A percentile compares a stretch with the other conserved stretches of the same genome.
These are phyloP conservation scores for Metschnikowia hibisci DNA, from an alignment of 805 yeast genomes.

Conservation along the genomic window DNA sequence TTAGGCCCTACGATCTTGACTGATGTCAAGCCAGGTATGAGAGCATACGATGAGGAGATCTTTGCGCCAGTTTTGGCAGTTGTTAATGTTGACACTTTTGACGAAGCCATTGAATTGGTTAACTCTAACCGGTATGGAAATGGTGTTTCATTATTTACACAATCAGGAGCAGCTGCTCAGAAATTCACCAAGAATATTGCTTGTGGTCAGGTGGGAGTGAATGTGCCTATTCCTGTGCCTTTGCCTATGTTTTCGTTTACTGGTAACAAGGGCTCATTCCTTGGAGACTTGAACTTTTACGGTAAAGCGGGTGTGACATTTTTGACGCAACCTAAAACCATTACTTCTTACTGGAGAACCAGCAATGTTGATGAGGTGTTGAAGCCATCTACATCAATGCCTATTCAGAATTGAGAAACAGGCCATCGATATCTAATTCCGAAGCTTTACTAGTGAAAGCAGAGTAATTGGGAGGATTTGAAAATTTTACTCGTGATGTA, in stretches of 20 bases:
- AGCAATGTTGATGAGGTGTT: conserved; percentile 43
- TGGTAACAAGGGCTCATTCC: conserved; percentile 69
- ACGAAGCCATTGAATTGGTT: conserved; percentile 62
- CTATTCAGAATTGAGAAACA: conserved; percentile 54
- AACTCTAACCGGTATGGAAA: conserved; percentile 62
- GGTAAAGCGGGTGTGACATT: conserved; percentile 73
- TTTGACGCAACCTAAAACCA: conserved; percentile 72
- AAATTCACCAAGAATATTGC: conserved; percentile 65
- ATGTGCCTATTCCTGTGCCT: conserved; percentile 79
- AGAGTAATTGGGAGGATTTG: too few species aligned
- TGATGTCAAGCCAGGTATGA: conserved; percentile 62
- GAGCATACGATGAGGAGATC: conserved; percentile 69
- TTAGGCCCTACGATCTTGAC: conserved; percentile 67
- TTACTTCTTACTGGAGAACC: conserved; percentile 64
- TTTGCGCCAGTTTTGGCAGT: conserved; percentile 73
- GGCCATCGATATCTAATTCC: too few species aligned
- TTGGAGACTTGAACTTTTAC: conserved; percentile 76
- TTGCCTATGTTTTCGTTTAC: conserved; percentile 79
- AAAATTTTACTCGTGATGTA: too few species aligned
- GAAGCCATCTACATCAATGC: conserved; percentile 64
- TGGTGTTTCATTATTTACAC: conserved; percentile 67
- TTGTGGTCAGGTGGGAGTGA: conserved; percentile 74
- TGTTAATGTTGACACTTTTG: conserved; percentile 58
- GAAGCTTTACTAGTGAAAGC: too few species aligned
- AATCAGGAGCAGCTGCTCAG: conserved; percentile 66